Evolutionary conservation across 441 rosid genomes (phyloP).

Genomic region (Rhodomyrtus psidioides): DNA sequence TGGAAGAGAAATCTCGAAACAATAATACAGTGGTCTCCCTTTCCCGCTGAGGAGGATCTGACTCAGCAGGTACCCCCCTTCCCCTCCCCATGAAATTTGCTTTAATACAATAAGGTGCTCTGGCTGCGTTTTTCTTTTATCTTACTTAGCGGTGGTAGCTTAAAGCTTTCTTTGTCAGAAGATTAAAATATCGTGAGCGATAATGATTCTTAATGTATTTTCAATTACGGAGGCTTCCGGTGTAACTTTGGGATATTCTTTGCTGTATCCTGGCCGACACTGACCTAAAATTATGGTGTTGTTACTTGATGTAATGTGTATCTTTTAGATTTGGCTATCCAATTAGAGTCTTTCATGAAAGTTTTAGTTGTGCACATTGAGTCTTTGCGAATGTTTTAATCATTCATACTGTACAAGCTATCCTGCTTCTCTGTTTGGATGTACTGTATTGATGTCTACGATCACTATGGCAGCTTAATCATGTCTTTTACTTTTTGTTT

Average conservation of each 20-base stretch:
- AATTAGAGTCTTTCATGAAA: not conserved
- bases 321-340: not conserved
- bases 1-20: conserved; percentile 74
- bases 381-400: not conserved
- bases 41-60: conserved; percentile 60
- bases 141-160: not conserved
- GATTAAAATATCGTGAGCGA: not conserved
- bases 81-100: not conserved
- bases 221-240: not conserved
- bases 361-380: not conserved
- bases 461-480: not conserved
- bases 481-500: not conserved
- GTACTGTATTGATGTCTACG: not conserved
- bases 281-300: not conserved
- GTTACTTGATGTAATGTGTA: not conserved
- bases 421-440: not conserved
- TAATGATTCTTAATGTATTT: not conserved
- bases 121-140: not conserved
- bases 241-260: not conserved
- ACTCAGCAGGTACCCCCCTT: conserved; percentile 53
- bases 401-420: not conserved
- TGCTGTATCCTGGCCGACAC: not conserved
- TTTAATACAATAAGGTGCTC: not conserved
- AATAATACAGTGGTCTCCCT: conserved; percentile 77
- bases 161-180: not conserved